These are phyloP conservation scores for Suillus decipiens DNA, from an alignment of 768 basidiomycete genomes.

Conservation along the genomic window DNA sequence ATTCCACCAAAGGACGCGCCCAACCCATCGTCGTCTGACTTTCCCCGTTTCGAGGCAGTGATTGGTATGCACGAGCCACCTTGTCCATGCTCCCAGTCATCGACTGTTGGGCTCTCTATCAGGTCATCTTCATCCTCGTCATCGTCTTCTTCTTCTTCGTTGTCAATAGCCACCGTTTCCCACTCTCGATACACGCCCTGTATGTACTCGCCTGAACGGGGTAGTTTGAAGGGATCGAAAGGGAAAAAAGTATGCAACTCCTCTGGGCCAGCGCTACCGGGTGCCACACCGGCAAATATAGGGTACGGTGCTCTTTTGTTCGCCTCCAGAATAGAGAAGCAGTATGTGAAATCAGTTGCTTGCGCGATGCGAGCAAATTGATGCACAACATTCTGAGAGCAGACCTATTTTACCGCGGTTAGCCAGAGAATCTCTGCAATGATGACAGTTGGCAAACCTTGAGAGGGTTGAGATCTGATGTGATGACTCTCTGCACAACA, in stretches of 20 bases:
- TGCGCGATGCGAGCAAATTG: conserved; percentile 95
- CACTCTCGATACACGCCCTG: conserved; percentile 89
- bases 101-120: conserved; percentile 28
- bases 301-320: conserved; percentile 71
- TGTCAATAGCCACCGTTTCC: conserved; percentile 72
- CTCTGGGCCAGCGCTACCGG: conserved; percentile 41
- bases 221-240: conserved; percentile 95
- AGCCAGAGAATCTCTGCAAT: background rate
- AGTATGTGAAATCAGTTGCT: conserved; percentile 89
- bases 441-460: conserved; percentile 52
- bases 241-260: conserved; percentile 97
- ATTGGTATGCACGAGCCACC: conserved; percentile 25
- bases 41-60: conserved; percentile 21
- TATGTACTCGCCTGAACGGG: conserved; percentile 75
- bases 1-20: conserved; percentile 74
- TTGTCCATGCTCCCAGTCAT: conserved; percentile 17
- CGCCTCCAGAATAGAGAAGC: conserved; percentile 88
- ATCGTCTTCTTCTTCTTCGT: conserved; percentile 69
- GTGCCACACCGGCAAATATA: conserved; percentile 25
- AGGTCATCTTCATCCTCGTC: conserved; percentile 61
- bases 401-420: conserved; percentile 54
- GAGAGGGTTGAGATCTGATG: conserved; percentile 85
- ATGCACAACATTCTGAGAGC: conserved; percentile 85
- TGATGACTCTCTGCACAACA: conserved; percentile 77
- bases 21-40: conserved; percentile 50